Percentiles rank a stretch among this genome's conserved stretches.
Conservation (phyloP, 1,284 basidiomycete genomes). For the Boletus smithii region DNA sequence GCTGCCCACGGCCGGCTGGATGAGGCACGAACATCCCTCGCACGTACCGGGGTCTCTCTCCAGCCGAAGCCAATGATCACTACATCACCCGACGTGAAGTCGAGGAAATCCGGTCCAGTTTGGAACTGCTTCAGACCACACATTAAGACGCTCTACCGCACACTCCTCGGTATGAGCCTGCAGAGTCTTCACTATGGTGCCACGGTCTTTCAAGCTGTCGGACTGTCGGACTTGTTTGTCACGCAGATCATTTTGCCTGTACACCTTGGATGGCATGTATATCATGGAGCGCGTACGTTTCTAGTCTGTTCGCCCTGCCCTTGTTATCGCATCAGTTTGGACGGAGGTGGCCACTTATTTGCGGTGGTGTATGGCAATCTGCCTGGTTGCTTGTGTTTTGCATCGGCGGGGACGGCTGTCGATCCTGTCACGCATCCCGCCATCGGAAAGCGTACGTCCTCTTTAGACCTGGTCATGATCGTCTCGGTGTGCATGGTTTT, state of each 20-base stretch:
- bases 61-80: conserved; percentile 40
- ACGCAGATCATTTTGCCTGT: conserved; percentile 68
- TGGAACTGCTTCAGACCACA: conserved; percentile 54
- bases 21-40: conserved; percentile 52
- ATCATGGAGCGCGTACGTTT: conserved; percentile 58
- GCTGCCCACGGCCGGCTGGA: conserved; percentile 46
- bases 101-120: conserved; percentile 48
- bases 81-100: conserved; percentile 47
- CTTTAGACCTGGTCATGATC: conserved; percentile 56
- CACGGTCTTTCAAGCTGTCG: conserved; percentile 66
- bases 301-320: neutral
- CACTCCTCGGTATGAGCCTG: conserved; percentile 62
- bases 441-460: conserved; percentile 51
- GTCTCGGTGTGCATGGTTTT: conserved; percentile 79
- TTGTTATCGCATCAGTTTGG: conserved; percentile 45
- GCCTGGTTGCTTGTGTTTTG: conserved; percentile 78
- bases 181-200: conserved; percentile 75
- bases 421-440: conserved; percentile 46
- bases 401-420: conserved; percentile 67
- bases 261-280: conserved; percentile 68
- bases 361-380: conserved; percentile 72
- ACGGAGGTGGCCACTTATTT: conserved; percentile 58
- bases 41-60: conserved; percentile 54
- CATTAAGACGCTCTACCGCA: conserved; percentile 60
- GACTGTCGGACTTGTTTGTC: conserved; percentile 64